phyloP scores from a whole-genome alignment of 371 early-diverging fungal genomes.

The Sanchytrium tribonematis region DNA sequence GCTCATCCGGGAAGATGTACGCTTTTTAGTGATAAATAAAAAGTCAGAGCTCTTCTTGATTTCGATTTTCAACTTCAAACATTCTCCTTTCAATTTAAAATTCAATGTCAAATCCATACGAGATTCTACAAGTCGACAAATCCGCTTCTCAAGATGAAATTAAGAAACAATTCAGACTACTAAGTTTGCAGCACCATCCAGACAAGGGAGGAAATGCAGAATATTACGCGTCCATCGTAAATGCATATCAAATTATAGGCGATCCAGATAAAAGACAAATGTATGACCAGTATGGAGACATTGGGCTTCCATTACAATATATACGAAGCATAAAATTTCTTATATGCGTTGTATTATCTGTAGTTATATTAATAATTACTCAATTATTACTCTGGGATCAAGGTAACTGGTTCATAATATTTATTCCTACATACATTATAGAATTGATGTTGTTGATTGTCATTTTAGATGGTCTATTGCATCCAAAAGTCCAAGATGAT shows the following conservation, averaged over 20 bases:
- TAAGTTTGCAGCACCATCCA: slow-evolving; percentile 4
- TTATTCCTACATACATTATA: not conserved
- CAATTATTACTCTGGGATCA: not conserved
- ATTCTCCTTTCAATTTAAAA: too few species aligned
- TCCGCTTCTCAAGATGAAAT: not conserved
- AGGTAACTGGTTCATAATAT: not conserved
- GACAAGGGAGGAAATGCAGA: slow-evolving; percentile 16
- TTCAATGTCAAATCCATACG: too few species aligned
- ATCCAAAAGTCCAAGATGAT: not conserved
- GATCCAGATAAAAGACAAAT: not conserved
- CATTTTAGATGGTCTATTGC: not conserved
- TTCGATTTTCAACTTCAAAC: too few species aligned
- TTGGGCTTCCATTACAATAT: not conserved
- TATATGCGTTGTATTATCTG: not conserved
- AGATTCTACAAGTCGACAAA: not conserved
- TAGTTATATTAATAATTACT: not conserved
- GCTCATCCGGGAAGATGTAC: too few species aligned
- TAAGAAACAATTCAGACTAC: not conserved
- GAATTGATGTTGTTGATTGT: not conserved
- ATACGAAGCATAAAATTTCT: not conserved
- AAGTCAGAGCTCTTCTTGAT: too few species aligned
- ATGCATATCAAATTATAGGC: not conserved
- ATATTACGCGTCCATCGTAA: not conserved
- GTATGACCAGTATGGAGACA: not conserved
- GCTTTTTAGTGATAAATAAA: too few species aligned